These are phyloP conservation scores for Catunica adiposa DNA, from an alignment of 2,329 filamentous ascomycete genomes.

Conservation along the genomic window DNA sequence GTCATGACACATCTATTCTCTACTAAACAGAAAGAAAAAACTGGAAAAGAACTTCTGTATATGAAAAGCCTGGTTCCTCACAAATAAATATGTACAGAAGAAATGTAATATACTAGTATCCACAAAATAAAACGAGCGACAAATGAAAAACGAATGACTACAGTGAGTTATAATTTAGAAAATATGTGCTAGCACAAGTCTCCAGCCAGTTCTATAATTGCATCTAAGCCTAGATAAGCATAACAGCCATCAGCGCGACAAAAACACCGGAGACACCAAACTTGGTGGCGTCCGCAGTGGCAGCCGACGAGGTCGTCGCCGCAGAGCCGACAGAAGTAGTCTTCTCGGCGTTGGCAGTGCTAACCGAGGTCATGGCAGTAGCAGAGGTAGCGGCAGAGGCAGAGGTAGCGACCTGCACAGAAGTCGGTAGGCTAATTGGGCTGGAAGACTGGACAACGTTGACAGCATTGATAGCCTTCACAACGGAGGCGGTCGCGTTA, in stretches of 20 bases:
- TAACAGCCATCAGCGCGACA: not conserved
- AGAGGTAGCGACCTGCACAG: not conserved
- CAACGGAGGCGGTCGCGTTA: not conserved
- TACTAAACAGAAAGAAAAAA: slow-evolving; percentile 4
- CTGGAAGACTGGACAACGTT: not conserved
- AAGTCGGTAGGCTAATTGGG: not conserved
- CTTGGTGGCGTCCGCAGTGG: not conserved
- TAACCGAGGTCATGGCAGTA: not conserved
- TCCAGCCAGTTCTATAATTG: not conserved
- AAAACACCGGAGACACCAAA: not conserved
- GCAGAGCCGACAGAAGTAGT: not conserved
- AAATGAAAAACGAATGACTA: slow-evolving; percentile 2
- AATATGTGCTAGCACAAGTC: not conserved
- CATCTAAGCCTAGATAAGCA: not conserved
- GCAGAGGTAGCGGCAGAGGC: not conserved
- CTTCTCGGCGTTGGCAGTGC: not conserved
- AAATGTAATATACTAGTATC: no score
- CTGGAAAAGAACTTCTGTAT: not conserved
- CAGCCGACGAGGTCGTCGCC: not conserved
- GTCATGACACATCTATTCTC: slow-evolving; percentile 3
- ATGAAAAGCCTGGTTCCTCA: not conserved
- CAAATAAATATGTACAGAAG: slow-evolving; percentile 1
- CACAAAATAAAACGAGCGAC: not conserved
- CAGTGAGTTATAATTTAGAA: not conserved
- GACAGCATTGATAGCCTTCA: not conserved